Base-by-base conservation (phyloP, 805 yeast genomes). In the Candida patagonica region DNA sequence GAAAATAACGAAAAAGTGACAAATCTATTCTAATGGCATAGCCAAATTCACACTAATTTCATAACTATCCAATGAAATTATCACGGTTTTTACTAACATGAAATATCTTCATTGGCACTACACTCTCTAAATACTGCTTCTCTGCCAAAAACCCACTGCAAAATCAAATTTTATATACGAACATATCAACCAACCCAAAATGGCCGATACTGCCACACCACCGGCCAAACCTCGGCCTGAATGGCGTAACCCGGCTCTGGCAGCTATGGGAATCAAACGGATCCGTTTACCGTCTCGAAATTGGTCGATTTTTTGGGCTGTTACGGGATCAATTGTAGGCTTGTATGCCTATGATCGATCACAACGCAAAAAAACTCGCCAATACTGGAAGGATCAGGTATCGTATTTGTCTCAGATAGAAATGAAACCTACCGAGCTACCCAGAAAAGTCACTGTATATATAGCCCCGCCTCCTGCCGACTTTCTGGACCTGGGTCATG, bases 381-480 rank as follows among this genome's bases (percentile, higher is more conserved):
- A 69, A 31, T 66, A 71, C 45, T 85, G 82, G 73, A 76, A 80
- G 67, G 67, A 67, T 15, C 50, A 63, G 37, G 94, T 85, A 2
- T 62, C 74, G 33, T 61, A 59, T 12, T 57, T 72, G 33, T 74
- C 89, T 10, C 56, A 71, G 20, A 66, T 57, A 21, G 71, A 73
- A 13, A 51, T 78, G 31, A 36, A 31, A 1, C 58, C 76, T 1
- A 62, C 73, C 42, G 67, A 70, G 40, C 52, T 71, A 16, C 85
- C 95, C 2, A 70, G 98, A 43, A 83, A 79, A 50, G 65, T 92
- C 35, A 76, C 83, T 1, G 77, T 92, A 1, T 88, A 79, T 57
- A 72, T 88, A 42, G 94, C 95, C 0, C 98, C 98, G n/a, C 96
- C 97, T 6, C 97, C 98, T 16, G 83, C 84, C 52, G 96, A 89